A percentile compares a stretch with the other conserved stretches of the same genome.
Evolutionary conservation across 495 filamentous ascomycete genomes (phyloP).

Genomic region (Aspergillus asperescens): DNA sequence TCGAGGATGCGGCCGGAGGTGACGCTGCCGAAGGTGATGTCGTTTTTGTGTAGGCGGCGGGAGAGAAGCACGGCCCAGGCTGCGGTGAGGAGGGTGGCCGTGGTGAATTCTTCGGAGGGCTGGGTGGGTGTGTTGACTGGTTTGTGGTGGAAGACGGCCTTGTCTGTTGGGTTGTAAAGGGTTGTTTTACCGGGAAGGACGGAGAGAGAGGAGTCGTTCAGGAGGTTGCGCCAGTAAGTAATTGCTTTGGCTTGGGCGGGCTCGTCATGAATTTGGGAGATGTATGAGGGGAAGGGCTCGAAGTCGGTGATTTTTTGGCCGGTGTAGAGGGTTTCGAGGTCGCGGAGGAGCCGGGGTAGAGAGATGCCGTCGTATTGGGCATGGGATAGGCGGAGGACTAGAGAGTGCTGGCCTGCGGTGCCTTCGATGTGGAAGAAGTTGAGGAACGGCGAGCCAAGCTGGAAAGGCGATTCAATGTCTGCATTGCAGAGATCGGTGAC

Average conservation of each 20-base stretch:
- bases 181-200: slow-evolving; percentile 31
- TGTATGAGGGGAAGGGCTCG: slow-evolving; percentile 51
- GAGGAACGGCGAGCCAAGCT: slow-evolving; percentile 52
- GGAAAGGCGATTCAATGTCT: slow-evolving; percentile 40
- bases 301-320: slow-evolving; percentile 25
- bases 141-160: slow-evolving; percentile 36
- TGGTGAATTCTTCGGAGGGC: slow-evolving; percentile 46
- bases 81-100: slow-evolving; percentile 52
- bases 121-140: slow-evolving; percentile 32
- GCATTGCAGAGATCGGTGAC: slow-evolving; percentile 33
- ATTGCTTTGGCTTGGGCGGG: slow-evolving; percentile 18
- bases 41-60: slow-evolving; percentile 38
- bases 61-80: slow-evolving; percentile 59
- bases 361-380: slow-evolving; percentile 66
- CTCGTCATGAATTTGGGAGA: slow-evolving; percentile 23
- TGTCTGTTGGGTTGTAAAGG: slow-evolving; percentile 29
- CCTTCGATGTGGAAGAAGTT: slow-evolving; percentile 46
- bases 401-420: slow-evolving; percentile 31
- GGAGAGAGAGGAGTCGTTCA: slow-evolving; percentile 48
- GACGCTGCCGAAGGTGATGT: slow-evolving; percentile 59
- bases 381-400: slow-evolving; percentile 58
- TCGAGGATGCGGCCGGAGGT: slow-evolving; percentile 48
- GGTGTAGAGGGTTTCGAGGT: slow-evolving; percentile 43
- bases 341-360: slow-evolving; percentile 50
- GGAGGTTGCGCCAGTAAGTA: slow-evolving; percentile 48